phyloP scores from a whole-genome alignment of 768 basidiomycete genomes.

The Tulasnella sp. region DNA sequence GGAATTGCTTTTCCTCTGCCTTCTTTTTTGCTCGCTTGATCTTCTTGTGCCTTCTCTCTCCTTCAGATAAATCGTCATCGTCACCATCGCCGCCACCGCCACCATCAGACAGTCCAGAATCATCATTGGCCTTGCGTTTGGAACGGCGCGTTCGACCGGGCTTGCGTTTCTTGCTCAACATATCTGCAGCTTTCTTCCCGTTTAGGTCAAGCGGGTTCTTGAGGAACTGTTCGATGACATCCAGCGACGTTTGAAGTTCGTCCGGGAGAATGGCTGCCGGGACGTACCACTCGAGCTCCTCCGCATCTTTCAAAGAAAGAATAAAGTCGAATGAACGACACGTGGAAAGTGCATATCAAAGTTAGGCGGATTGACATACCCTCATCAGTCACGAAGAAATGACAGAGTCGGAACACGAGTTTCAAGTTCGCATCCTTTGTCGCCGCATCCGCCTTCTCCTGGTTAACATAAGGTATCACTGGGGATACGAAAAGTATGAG shows the following conservation, averaged over 20 bases:
- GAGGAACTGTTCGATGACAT: slow-evolving; percentile 77
- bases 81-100: slow-evolving; percentile 29
- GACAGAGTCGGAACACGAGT: slow-evolving; percentile 69
- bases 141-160: slow-evolving; percentile 42
- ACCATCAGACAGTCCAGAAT: slow-evolving; percentile 30
- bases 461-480: slow-evolving; percentile 69
- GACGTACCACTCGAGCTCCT: slow-evolving; percentile 77
- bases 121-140: not conserved
- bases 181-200: slow-evolving; percentile 60
- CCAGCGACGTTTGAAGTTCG: slow-evolving; percentile 55
- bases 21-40: slow-evolving; percentile 37
- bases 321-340: no score
- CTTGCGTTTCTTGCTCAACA: slow-evolving; percentile 55
- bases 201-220: slow-evolving; percentile 68
- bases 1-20: slow-evolving; percentile 66
- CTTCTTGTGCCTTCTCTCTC: slow-evolving; percentile 22
- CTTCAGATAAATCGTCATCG: slow-evolving; percentile 25
- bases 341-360: not conserved
- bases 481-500: slow-evolving; percentile 3
- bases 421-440: slow-evolving; percentile 72
- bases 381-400: slow-evolving; percentile 57
- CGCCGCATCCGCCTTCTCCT: slow-evolving; percentile 67
- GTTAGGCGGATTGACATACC: slow-evolving; percentile 39
- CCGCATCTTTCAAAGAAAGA: slow-evolving; percentile 36
- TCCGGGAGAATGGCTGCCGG: slow-evolving; percentile 59